Evolutionary conservation across 73 alveolate species (phyloP), one percentile per base, ranked within the genome.

Genomic region (Stentor coeruleus): DNA sequence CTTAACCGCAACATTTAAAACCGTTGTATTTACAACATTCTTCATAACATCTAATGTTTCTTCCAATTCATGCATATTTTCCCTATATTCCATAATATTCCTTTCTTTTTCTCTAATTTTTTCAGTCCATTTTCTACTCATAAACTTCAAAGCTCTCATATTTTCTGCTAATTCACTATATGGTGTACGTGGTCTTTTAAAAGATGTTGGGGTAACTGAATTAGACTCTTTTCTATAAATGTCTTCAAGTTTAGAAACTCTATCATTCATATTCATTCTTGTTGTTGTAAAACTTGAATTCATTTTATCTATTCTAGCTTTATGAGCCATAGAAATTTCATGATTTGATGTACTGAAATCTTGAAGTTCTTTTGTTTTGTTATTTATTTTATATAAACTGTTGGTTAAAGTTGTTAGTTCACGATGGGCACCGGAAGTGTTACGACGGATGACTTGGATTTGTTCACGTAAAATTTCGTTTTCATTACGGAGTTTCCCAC

Each of bases 171-270:
- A 11, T 31, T 66, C 79, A 1, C 15, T 20, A 2, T 20, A 66
- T 20, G 79, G 79, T 2, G 79, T 66, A 28, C 79, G n/a, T 20
- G 79, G 40, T 66, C 79, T 20, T 66, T 66, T 20, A 1, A 66
- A 66, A 66, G 42, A 26, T 26, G 37, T 26, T 66, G 79, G 79
- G 1, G 79, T 20, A 26, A 66, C 37, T 20, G 79, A 66, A 20
- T 66, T 66, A 1, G 79, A 66, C 37, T 31, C 37, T 66, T 66
- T 31, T 2, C 33, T 20, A 26, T 28, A 31, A 20, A 20, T 31
- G 14, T 66, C 79, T 66, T 66, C 79, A 28, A 66, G 41, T 2
- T 31, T 66, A 20, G 79, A 66, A 26, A 20, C 79, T 26, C 40
- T 20, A 33, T 20, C n/a, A 2, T 31, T 66, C 39, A 66, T 66